Evolutionary conservation across 1,139 yeast genomes (phyloP).

Genomic region (Pichiaceae sp.): DNA sequence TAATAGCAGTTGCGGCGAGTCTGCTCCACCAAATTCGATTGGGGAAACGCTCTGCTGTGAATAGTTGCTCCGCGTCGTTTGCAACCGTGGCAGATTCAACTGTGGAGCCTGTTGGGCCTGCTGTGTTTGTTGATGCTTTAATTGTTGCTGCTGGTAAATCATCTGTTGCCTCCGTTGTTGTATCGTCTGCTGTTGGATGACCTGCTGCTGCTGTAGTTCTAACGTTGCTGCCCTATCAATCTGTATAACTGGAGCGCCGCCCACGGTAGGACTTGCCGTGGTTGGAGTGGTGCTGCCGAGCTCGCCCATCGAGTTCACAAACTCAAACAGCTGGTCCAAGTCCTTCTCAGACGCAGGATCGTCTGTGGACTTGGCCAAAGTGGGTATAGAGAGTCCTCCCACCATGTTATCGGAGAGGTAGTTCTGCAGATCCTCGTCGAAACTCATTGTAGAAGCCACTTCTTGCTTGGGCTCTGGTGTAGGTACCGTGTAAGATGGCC

Average conservation of each 20-base stretch:
- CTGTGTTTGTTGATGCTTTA: constrained; percentile 1
- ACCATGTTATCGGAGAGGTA: neutral
- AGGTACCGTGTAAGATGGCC: no score
- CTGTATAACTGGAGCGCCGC: neutral
- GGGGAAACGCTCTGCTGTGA: neutral
- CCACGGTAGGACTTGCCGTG: neutral
- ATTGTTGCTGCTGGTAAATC: constrained; percentile 1
- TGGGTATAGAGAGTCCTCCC: neutral
- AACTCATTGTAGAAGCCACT: neutral
- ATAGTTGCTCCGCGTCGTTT: neutral
- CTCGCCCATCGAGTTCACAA: constrained; percentile 1
- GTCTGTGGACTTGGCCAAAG: neutral
- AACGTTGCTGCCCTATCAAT: neutral
- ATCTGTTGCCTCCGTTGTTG: constrained; percentile 1
- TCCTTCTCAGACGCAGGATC: neutral
- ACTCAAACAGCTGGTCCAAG: constrained; percentile 1
- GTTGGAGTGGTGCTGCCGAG: neutral
- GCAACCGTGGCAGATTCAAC: neutral
- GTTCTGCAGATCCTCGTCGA: neutral
- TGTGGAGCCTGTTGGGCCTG: constrained; percentile 1
- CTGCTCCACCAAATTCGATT: neutral
- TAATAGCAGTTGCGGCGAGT: neutral
- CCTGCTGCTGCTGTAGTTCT: neutral
- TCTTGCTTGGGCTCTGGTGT: neutral
- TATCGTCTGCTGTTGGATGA: constrained; percentile 2